phyloP scores from a whole-genome alignment of 306 rosid genomes.

The Vicia villosa region DNA sequence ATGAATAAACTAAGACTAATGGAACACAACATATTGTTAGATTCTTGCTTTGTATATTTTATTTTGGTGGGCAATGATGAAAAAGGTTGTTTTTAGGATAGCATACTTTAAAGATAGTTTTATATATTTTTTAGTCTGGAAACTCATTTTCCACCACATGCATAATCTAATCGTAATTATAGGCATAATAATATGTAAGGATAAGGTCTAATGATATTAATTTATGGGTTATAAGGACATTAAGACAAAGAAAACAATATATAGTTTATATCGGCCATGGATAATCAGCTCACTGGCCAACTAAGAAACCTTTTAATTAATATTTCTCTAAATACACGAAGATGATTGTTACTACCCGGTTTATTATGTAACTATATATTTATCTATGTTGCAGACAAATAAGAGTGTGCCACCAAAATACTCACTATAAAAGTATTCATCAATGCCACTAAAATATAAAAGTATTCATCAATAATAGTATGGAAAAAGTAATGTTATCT shows the following conservation, averaged over 20 bases:
- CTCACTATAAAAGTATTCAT: neutral
- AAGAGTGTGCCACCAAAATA: constrained; percentile 45
- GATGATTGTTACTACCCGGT: neutral
- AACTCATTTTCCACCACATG: constrained; percentile 13
- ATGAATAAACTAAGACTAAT: neutral
- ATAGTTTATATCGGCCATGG: constrained; percentile 3
- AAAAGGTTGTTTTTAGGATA: constrained; percentile 24
- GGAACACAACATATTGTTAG: neutral
- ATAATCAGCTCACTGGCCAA: constrained; percentile 28
- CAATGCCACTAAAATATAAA: too few species aligned
- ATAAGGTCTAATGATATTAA: constrained; percentile 21
- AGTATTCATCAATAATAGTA: too few species aligned
- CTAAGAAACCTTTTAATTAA: constrained; percentile 21
- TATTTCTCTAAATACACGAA: constrained; percentile 12
- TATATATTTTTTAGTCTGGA: constrained; percentile 4
- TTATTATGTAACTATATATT: neutral
- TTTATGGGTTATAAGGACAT: constrained; percentile 1
- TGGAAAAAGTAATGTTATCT: neutral
- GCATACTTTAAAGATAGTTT: constrained; percentile 25
- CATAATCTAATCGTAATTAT: constrained; percentile 23
- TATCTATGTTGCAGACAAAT: constrained; percentile 46
- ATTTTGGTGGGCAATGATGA: constrained; percentile 25
- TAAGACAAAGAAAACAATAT: constrained; percentile 7
- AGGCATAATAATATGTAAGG: constrained; percentile 25
- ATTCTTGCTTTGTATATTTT: neutral